Evolutionary conservation across 2,329 filamentous ascomycete species (phyloP), one percentile per base, ranked within the genome.

Genomic region (Fusarium circinatum): DNA sequence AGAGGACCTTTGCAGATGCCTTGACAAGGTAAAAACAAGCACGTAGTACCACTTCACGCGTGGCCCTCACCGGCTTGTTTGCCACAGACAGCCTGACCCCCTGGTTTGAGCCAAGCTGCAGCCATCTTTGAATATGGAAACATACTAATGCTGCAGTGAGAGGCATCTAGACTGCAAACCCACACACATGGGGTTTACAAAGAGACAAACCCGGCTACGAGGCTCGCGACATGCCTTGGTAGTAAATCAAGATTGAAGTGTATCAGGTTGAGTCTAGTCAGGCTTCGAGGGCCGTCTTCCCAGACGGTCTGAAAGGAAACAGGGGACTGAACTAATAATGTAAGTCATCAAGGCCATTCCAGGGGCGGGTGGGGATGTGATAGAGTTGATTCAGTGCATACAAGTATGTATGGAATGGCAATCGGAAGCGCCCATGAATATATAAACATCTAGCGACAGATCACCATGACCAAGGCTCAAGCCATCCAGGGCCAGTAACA

Each of bases 311-410:
- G 22, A 51, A 57, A 32, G 30, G 49, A 62, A 47, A 41, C 34
- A 20, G 58, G 56, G 30, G 42, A 45, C 45, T 34, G 73, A 24
- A 60, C 48, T 54, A 49, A 55, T 32, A 47, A 34, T 24, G 24
- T 36, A 47, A 49, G 34, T 45, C 36, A 48, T 75, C 49, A 75
- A 65, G 34, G 59, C 64, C 52, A 51, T 60, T 71, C 58, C 59
- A 75, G 72, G 68, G 72, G 72, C 28, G 52, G 39, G 72, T 63
- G 68, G 72, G 47, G 69, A 61, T 61, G 72, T 73, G 72, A 75
- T 66, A 38, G 39, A 34, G 44, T 39, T 24, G 45, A 49, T 56
- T 41, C 45, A 44, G 59, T 73, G 62, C 52, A 62, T 56, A 66
- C 34, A 26, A 49, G 59, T 30, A 59, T 38, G 55, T 52, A 30